A percentile compares a stretch with the other conserved stretches of the same genome.
These are phyloP conservation scores for Rhizopus delemar DNA, from an alignment of 371 early-diverging fungal species.

Conservation along the genomic window DNA sequence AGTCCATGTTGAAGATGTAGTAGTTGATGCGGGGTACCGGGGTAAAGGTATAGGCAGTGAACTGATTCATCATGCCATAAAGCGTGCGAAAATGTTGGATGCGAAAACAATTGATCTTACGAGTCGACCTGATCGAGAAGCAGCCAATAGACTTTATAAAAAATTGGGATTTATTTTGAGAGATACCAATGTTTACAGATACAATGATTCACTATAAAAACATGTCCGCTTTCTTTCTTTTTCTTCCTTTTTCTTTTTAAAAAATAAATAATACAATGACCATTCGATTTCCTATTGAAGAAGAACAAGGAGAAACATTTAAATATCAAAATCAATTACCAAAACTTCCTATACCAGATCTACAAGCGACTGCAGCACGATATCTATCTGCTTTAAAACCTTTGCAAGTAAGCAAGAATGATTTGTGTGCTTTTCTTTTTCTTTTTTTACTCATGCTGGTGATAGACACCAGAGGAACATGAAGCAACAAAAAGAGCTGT, in stretches of 20 bases:
- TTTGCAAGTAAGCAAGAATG: conserved; percentile 50
- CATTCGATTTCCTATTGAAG: conserved; percentile 1
- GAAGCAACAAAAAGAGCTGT: conserved; percentile 63
- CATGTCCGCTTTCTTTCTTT: conserved; percentile 8
- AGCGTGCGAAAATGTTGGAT: conserved; percentile 22
- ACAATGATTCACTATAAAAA: conserved; percentile 14
- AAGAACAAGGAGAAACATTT: conserved; percentile 34
- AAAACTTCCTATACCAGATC: conserved; percentile 83
- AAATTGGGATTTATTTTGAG: conserved; percentile 49
- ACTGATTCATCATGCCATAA: conserved; percentile 30
- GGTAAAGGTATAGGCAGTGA: conserved; percentile 37
- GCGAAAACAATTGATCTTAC: conserved; percentile 49
- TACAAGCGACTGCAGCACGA: conserved; percentile 72
- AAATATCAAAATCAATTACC: conserved; percentile 66
- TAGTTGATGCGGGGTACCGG: conserved; percentile 30
- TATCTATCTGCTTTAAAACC: conserved; percentile 78
- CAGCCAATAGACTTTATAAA: conserved; percentile 47
- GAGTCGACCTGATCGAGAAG: conserved; percentile 44
- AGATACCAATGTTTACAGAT: conserved; percentile 50
- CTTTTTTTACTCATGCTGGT: too few species aligned
- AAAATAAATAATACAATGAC: not conserved
- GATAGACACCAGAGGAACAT: conserved; percentile 58
- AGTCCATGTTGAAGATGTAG: conserved; percentile 52
- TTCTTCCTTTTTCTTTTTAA: not conserved
- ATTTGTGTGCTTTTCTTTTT: too few species aligned